Percentiles rank a stretch among this genome's conserved stretches.
phyloP scores from a whole-genome alignment of 257 asterid genomes.

The Haberlea rhodopensis region DNA sequence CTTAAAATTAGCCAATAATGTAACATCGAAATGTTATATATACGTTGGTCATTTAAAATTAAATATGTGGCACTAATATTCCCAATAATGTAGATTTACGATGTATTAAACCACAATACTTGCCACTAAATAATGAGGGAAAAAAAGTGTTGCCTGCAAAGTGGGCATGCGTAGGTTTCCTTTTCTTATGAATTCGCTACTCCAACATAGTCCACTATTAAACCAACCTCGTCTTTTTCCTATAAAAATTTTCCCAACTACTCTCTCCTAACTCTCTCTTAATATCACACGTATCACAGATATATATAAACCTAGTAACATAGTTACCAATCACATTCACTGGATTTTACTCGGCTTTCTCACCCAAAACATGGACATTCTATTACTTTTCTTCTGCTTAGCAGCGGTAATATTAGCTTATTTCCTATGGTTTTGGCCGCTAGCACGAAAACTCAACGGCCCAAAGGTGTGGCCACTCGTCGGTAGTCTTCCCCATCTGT shows the following conservation, averaged over 20 bases:
- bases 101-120: too few relatives aligned
- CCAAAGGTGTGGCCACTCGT: conserved; percentile 66
- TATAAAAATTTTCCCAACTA: conserved; percentile 37
- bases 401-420: conserved; percentile 44
- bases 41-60: too few relatives aligned
- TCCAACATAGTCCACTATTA: conserved; percentile 20
- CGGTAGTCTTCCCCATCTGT: conserved; percentile 69
- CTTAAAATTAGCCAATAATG: too few relatives aligned
- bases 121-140: not conserved
- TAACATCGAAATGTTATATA: too few relatives aligned
- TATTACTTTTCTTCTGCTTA: conserved; percentile 23
- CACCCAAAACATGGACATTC: conserved; percentile 39
- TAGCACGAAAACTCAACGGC: conserved; percentile 61
- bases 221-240: conserved; percentile 30
- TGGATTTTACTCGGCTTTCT: not conserved
- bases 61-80: too few relatives aligned
- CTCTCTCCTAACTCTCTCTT: conserved; percentile 42
- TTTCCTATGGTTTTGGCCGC: conserved; percentile 60
- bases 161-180: conserved; percentile 1
- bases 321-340: conserved; percentile 31
- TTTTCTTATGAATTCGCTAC: not conserved
- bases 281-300: conserved; percentile 11
- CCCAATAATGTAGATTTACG: too few relatives aligned
- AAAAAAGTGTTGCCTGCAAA: too few relatives aligned
- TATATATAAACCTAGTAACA: conserved; percentile 27